Evolutionary conservation across 2,329 filamentous ascomycete genomes (phyloP), one percentile per base, ranked within the genome.

Genomic region (Colletotrichum sp.): DNA sequence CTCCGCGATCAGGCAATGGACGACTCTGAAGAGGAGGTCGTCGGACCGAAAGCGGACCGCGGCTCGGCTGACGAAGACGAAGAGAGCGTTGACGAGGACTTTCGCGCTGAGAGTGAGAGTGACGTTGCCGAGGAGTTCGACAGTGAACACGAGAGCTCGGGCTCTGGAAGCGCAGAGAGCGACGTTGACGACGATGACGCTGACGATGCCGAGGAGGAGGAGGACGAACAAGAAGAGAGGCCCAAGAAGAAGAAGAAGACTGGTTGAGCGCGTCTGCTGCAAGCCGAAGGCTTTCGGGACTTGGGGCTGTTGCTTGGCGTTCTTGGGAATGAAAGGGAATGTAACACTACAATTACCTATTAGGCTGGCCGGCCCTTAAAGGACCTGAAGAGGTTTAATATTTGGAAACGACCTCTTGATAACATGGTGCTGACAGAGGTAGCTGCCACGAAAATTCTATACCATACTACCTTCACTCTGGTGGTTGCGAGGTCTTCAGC

Each of bases 61-160:
- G 96, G 97, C 78, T 97, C 94, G 32, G 97, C 96, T 5, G 97
- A 98, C 82, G 97, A 99, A 85, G 97, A 99, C 81, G 94, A 96
- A 82, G 96, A 98, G 88, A 96, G 94, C 76, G 93, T 96, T 11
- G 97, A 99, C 80, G 97, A 99, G 84, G 97, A 99, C 86, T 99
- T 99, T 89, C 91, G 94, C 80, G 95, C 94, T 8, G 95, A 98
- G 77, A 96, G 94, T 16, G 97, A 99, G 78, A 98, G 94, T 69
- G 97, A 99, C 79, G 96, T 98, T 4, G 97, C 96, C 1, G 97
- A 99, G 85, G 98, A 99, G 83, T 99, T 92, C 80, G 97, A 99
- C 85, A 96, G 94, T 69, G 94, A 92, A 61, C 96, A 98, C 82
- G 95, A 98, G 83, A 98, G 95, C 82, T 94, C 92, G 67, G 95